phyloP scores from a whole-genome alignment of 2,329 filamentous ascomycete species.

The Colletotrichum sp. region DNA sequence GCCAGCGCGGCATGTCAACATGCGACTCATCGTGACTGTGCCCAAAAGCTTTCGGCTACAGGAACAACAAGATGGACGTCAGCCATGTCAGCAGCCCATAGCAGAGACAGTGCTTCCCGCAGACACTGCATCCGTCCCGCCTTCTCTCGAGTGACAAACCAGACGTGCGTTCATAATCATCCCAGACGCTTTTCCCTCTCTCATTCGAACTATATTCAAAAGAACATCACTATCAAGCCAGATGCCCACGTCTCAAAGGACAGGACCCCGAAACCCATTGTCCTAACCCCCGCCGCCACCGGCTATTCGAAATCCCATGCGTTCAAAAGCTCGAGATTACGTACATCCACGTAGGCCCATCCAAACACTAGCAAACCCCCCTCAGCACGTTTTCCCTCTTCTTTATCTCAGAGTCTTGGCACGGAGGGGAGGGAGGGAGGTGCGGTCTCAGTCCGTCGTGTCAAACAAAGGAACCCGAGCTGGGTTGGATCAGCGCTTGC shows the following conservation, averaged over 20 bases:
- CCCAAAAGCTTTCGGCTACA: background rate
- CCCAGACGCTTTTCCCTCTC: background rate
- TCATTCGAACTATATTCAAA: background rate
- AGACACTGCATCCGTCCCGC: background rate
- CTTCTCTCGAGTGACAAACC: background rate
- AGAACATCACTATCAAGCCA: background rate
- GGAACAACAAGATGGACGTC: background rate
- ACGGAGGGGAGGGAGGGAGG: background rate
- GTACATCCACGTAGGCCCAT: background rate
- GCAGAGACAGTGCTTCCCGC: background rate
- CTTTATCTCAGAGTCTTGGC: background rate
- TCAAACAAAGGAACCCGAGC: slow-evolving; percentile 11
- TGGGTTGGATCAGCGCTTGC: background rate
- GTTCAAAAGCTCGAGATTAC: background rate
- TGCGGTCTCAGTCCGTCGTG: slow-evolving; percentile 8
- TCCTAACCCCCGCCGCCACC: background rate
- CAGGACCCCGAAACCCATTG: background rate
- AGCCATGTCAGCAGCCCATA: background rate
- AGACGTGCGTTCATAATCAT: background rate
- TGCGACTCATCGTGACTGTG: background rate
- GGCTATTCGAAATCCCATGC: background rate
- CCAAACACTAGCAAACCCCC: background rate
- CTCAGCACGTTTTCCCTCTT: background rate
- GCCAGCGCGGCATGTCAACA: background rate
- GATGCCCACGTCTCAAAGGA: background rate